These are phyloP conservation scores for Arachis hypogaea DNA, from an alignment of 306 rosid species.

Conservation along the genomic window DNA sequence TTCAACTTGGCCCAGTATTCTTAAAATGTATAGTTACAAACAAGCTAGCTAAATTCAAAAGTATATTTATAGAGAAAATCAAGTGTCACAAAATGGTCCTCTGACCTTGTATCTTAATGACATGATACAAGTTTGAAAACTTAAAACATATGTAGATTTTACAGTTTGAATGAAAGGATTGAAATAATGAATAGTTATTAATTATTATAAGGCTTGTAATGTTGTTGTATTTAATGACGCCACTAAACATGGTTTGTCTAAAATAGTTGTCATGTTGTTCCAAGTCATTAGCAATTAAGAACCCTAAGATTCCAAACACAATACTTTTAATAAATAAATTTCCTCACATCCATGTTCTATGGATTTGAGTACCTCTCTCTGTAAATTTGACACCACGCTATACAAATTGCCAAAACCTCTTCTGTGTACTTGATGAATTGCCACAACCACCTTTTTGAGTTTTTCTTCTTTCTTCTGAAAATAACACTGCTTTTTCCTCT, in stretches of 20 bases:
- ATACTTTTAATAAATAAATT: neutral
- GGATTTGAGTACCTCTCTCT: constrained; percentile 39
- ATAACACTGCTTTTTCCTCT: neutral
- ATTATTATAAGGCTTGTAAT: too few relatives aligned
- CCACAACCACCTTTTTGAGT: constrained; percentile 9
- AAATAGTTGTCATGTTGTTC: constrained; percentile 38
- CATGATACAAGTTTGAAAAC: too few relatives aligned
- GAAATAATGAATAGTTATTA: too few relatives aligned
- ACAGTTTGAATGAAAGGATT: too few relatives aligned
- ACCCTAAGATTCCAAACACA: constrained; percentile 42
- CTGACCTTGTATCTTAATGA: too few relatives aligned
- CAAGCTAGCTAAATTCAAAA: too few relatives aligned
- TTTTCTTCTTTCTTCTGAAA: constrained; percentile 13
- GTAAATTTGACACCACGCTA: neutral
- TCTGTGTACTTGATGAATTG: constrained; percentile 6
- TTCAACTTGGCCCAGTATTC: too few relatives aligned
- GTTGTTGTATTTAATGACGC: constrained; percentile 18
- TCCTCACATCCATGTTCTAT: constrained; percentile 5
- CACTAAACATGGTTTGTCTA: constrained; percentile 37
- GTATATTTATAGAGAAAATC: too few relatives aligned
- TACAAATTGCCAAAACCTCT: constrained; percentile 37
- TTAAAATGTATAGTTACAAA: too few relatives aligned
- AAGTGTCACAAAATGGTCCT: too few relatives aligned
- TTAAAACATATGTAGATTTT: too few relatives aligned
- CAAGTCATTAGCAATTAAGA: constrained; percentile 3